phyloP scores from a whole-genome alignment of 805 yeast genomes.

The Kazachstania psychrophila region DNA sequence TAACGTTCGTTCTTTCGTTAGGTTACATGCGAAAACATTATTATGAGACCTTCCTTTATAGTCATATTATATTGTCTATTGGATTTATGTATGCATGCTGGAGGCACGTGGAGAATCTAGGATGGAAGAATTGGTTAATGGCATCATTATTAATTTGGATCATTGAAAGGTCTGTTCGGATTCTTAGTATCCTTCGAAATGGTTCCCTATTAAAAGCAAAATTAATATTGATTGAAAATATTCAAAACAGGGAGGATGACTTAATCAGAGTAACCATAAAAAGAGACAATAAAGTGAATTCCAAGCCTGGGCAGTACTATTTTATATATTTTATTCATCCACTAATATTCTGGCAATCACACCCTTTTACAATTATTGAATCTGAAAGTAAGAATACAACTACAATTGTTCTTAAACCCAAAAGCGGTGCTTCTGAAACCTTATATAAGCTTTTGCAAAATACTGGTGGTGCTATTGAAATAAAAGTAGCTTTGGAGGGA shows the following conservation, averaged over 20 bases:
- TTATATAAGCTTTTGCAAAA: conserved; percentile 26
- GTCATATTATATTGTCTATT: conserved; percentile 36
- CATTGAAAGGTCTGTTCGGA: conserved; percentile 33
- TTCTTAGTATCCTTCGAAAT: conserved; percentile 24
- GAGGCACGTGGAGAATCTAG: conserved; percentile 38
- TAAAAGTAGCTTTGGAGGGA: conserved; percentile 47
- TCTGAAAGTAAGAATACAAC: conserved; percentile 27
- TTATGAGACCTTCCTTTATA: conserved; percentile 39
- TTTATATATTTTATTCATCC: conserved; percentile 41
- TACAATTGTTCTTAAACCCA: conserved; percentile 36
- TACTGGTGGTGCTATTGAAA: conserved; percentile 20
- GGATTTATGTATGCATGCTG: conserved; percentile 38
- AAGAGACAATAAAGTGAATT: conserved; percentile 14
- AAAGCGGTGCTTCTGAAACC: conserved; percentile 38
- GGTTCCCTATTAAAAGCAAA: conserved; percentile 16
- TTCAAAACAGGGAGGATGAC: conserved; percentile 6
- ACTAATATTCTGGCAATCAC: conserved; percentile 44
- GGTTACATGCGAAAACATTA: conserved; percentile 28
- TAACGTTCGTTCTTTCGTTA: conserved; percentile 27
- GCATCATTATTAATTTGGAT: conserved; percentile 35
- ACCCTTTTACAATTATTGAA: conserved; percentile 47
- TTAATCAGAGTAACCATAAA: conserved; percentile 12
- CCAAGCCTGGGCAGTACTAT: conserved; percentile 37
- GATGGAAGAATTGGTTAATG: conserved; percentile 36
- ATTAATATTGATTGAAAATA: conserved; percentile 9